Evolutionary conservation across 805 yeast genomes (phyloP).

Genomic region (Teunomyces atbi): DNA sequence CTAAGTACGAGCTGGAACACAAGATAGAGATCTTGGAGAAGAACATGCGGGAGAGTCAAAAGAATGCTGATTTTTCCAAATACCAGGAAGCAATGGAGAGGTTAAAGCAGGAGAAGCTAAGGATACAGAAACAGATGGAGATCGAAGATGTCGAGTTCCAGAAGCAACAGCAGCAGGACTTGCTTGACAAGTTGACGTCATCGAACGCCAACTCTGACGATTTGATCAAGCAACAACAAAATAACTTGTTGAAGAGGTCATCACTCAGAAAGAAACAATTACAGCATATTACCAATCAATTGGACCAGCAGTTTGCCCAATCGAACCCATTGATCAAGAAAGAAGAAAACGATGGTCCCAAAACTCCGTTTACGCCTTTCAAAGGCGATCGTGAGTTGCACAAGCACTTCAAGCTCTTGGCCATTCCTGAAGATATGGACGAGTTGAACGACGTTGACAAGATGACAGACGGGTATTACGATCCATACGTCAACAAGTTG

Average conservation of each 20-base stretch:
- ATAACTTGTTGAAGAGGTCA: conserved; percentile 53
- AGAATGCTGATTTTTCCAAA: conserved; percentile 62
- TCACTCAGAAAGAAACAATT: conserved; percentile 62
- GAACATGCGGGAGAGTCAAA: conserved; percentile 61
- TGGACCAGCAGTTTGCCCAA: conserved; percentile 38
- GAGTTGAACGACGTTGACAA: conserved; percentile 27
- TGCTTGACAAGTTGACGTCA: conserved; percentile 37
- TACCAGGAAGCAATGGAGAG: conserved; percentile 55
- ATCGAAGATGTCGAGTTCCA: conserved; percentile 40
- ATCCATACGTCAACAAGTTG: conserved; percentile 47
- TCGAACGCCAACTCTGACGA: conserved; percentile 32
- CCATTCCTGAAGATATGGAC: conserved; percentile 22
- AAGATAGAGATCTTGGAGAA: conserved; percentile 74
- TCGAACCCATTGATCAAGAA: conserved; percentile 26
- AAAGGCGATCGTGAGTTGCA: conserved; percentile 75
- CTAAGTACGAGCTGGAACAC: conserved; percentile 70
- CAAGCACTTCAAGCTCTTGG: conserved; percentile 48
- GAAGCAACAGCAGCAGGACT: conserved; percentile 40
- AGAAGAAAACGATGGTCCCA: conserved; percentile 18
- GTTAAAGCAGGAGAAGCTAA: conserved; percentile 64
- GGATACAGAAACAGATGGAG: conserved; percentile 61
- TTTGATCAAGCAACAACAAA: conserved; percentile 39
- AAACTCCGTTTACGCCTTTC: conserved; percentile 86
- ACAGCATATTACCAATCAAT: conserved; percentile 58
- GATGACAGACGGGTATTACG: conserved; percentile 48